Base-by-base conservation (phyloP, 2,329 filamentous ascomycete genomes). In the Ambrosiella cleistominuta region DNA sequence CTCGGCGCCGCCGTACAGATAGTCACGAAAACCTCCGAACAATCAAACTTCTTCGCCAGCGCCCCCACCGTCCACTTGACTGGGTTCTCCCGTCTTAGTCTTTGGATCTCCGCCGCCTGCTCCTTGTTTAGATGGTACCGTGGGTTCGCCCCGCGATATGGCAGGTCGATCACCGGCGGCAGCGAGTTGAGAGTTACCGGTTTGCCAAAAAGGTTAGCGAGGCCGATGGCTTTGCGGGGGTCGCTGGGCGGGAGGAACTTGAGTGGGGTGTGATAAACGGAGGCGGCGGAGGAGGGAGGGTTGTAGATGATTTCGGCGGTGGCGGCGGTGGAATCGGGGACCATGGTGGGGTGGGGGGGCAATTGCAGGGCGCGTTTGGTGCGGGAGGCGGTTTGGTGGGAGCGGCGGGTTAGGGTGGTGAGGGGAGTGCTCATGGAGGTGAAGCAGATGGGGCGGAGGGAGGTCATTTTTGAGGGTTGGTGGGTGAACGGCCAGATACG, bases 231-330 rank as follows among this genome's bases (percentile, higher is more conserved):
- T 36, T 77, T 75, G 52, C 78, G 75, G 13, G 77, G 76, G 65
- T 81, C 79, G 63, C 66, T 68, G 55, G 72, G 74, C 57, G 81
- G 81, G 37, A 84, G 75, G 69, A 84, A 84, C 66, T 81, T 77
- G 70, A 81, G 76, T 59, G 81, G 81, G n/a, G 81, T 84, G 70
- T 83, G 77, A 64, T 74, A 74, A 59, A 81, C 79, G n/a, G 78
- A 76, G 2, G 76, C 70, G 58, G 73, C 71, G 8, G 77, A 72
- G 13, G 76, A 69, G 35, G 78, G 77, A 45, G 77, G 78, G 70
- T 79, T 80, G 71, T 77, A 80, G 66, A 80, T 73, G 66, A 80
- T 75, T 60, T 73, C 61, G 58, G 63, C 56, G 47, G 68, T 63
- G 59, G 68, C 67, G 40, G 66, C 61, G 45, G 63, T 47, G 50